Conservation (phyloP, 139 green algal species). For the Coccomyxa sp. region DNA sequence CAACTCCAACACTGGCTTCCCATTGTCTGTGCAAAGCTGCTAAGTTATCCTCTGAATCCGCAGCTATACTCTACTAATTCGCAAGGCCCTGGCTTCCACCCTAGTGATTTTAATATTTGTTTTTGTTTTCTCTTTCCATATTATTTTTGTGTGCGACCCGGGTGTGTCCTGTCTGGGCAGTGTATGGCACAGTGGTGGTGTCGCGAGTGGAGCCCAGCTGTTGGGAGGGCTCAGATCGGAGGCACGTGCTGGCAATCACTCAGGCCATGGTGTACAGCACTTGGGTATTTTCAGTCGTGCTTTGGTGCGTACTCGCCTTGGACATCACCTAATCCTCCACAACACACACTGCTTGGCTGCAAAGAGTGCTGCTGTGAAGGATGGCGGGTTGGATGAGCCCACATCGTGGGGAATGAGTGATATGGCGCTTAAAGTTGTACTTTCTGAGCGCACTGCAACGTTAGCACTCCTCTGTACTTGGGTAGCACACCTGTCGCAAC, state of each 20-base stretch:
- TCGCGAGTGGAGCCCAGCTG: conserved; percentile 14
- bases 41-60: background rate
- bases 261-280: conserved; percentile 25
- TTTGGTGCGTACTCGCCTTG: conserved; percentile 1
- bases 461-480: background rate
- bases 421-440: background rate
- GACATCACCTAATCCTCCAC: background rate
- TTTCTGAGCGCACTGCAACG: background rate
- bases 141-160: background rate
- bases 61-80: background rate
- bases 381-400: too few species aligned
- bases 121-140: too few species aligned
- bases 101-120: too few species aligned
- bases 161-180: conserved; percentile 12
- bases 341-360: background rate
- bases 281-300: conserved; percentile 23
- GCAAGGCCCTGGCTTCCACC: background rate
- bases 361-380: background rate
- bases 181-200: conserved; percentile 21
- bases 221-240: conserved; percentile 4
- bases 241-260: conserved; percentile 11
- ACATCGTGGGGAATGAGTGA: too few species aligned
- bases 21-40: background rate
- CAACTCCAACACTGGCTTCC: background rate
- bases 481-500: background rate